A percentile compares a stretch with the other conserved stretches of the same genome.
Conservation (phyloP, 257 asterid genomes). For the Scutellaria minor region DNA sequence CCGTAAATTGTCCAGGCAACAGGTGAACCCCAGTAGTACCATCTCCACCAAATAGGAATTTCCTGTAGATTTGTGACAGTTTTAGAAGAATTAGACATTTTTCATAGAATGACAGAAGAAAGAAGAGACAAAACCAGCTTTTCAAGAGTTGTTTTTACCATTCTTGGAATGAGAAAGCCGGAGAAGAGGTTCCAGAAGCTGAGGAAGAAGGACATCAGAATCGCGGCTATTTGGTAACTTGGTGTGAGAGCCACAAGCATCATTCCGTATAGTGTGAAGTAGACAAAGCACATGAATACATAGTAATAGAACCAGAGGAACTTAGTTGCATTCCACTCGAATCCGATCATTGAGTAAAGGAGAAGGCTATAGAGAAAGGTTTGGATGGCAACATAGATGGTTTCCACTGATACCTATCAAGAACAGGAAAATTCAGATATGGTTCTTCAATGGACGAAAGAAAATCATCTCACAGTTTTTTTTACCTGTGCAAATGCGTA, state of each 20-base stretch:
- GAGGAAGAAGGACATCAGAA: slow-evolving; percentile 71
- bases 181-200: slow-evolving; percentile 77
- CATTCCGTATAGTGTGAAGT: slow-evolving; percentile 43
- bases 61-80: slow-evolving; percentile 40
- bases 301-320: slow-evolving; percentile 58
- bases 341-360: slow-evolving; percentile 45
- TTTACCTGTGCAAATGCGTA: slow-evolving; percentile 78
- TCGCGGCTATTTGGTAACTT: slow-evolving; percentile 67
- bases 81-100: not conserved
- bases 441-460: not conserved
- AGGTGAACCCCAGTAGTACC: slow-evolving; percentile 82
- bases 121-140: not conserved
- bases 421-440: slow-evolving; percentile 10
- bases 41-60: slow-evolving; percentile 80
- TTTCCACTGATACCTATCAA: slow-evolving; percentile 62
- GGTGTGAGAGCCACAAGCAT: slow-evolving; percentile 70
- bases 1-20: slow-evolving; percentile 62
- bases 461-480: not conserved
- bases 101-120: not conserved
- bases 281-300: slow-evolving; percentile 49
- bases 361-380: slow-evolving; percentile 42
- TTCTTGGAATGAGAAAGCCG: slow-evolving; percentile 72
- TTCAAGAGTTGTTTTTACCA: slow-evolving; percentile 41
- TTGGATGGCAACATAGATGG: slow-evolving; percentile 46
- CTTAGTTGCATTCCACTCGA: slow-evolving; percentile 49